Conservation (phyloP, 83 land plant genomes). For the Picea mariana region DNA sequence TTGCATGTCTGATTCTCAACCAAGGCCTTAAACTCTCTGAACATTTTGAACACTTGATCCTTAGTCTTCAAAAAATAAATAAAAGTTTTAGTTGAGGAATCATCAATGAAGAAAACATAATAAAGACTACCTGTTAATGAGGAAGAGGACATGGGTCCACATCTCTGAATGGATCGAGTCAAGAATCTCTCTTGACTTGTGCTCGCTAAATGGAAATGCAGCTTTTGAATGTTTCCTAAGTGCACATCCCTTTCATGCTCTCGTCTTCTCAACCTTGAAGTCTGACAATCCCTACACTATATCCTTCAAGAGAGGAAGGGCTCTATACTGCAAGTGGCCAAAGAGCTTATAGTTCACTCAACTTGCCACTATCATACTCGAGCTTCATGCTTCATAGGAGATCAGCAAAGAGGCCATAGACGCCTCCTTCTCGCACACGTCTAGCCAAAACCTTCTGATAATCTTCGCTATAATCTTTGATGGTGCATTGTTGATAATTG, state of each 20-base stretch:
- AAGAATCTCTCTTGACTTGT: neutral
- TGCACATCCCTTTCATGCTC: neutral
- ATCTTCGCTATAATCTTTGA: no score
- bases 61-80: neutral
- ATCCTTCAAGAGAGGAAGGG: neutral
- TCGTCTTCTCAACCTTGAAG: neutral
- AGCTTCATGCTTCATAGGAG: no score
- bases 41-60: neutral
- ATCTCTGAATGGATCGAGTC: neutral
- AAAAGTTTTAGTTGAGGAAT: neutral
- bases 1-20: neutral
- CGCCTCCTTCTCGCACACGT: no score
- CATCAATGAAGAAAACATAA: neutral
- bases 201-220: neutral
- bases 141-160: neutral
- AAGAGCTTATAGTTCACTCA: neutral
- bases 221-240: neutral
- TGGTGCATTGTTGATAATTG: no score
- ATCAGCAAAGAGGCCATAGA: no score
- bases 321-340: neutral
- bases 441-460: no score
- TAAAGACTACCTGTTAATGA: neutral
- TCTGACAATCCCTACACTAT: neutral
- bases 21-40: neutral
- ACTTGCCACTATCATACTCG: neutral